Conservation (phyloP, 371 early-diverging fungal species). For the Mucor circinelloides region DNA sequence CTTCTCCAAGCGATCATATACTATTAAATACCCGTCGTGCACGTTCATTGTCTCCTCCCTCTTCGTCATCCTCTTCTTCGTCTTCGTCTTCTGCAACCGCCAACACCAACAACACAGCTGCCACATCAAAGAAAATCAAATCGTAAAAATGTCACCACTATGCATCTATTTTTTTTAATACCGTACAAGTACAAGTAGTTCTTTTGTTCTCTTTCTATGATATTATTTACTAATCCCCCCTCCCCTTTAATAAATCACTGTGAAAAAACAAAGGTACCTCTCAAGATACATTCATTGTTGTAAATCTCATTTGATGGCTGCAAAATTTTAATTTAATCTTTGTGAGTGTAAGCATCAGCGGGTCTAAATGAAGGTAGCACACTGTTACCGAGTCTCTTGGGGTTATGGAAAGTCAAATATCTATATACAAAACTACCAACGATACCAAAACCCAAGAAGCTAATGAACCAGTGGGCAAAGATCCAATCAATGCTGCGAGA, state of each 20-base stretch:
- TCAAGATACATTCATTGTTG: too few species aligned
- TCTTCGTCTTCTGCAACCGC: background rate
- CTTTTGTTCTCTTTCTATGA: background rate
- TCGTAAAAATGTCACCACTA: background rate
- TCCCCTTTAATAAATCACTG: background rate
- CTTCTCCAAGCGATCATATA: conserved; percentile 25
- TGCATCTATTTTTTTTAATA: background rate
- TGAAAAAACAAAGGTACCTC: background rate
- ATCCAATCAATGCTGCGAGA: background rate
- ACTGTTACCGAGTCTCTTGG: conserved; percentile 10
- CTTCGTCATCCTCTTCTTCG: background rate
- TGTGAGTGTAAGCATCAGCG: conserved; percentile 11
- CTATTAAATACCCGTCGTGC: conserved; percentile 23
- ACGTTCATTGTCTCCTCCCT: conserved; percentile 24
- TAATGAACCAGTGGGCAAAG: conserved; percentile 33
- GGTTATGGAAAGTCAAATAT: conserved; percentile 20
- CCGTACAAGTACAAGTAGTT: too few species aligned
- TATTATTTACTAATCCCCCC: background rate
- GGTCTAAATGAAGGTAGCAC: conserved; percentile 20
- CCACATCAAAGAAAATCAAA: conserved; percentile 1
- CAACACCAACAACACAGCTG: background rate
- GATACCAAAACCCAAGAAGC: conserved; percentile 21
- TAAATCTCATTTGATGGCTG: background rate
- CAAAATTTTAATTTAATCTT: conserved; percentile 18
- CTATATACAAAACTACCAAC: conserved; percentile 23